These are phyloP conservation scores for Leucosporidium creatinivorum DNA, from an alignment of 768 basidiomycete species.

Conservation along the genomic window DNA sequence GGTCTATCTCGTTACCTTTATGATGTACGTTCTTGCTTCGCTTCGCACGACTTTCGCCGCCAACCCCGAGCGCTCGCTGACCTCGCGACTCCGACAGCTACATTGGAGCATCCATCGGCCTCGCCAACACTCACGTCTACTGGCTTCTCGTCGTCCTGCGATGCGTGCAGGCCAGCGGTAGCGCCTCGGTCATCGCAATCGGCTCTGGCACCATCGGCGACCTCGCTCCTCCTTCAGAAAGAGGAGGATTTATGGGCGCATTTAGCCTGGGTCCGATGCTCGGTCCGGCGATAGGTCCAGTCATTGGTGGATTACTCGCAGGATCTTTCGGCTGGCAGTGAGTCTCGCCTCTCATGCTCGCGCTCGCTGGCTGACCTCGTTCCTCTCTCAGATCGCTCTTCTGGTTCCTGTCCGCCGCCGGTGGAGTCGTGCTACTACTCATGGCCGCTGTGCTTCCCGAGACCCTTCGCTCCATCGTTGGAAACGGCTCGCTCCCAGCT, in stretches of 20 bases:
- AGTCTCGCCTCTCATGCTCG: not conserved
- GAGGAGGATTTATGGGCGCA: conserved; percentile 20
- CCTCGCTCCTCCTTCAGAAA: conserved; percentile 15
- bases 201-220: conserved; percentile 28
- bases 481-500: conserved; percentile 47
- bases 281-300: conserved; percentile 16
- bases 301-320: conserved; percentile 7
- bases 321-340: conserved; percentile 20
- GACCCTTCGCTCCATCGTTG: conserved; percentile 46
- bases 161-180: conserved; percentile 14
- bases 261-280: conserved; percentile 14
- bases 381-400: conserved; percentile 21
- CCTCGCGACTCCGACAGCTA: conserved; percentile 7
- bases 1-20: conserved; percentile 16
- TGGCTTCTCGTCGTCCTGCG: conserved; percentile 18
- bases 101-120: conserved; percentile 28
- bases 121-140: conserved; percentile 26
- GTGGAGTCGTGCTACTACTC: conserved; percentile 18
- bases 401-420: conserved; percentile 25
- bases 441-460: conserved; percentile 28
- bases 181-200: conserved; percentile 26
- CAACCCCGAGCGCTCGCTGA: too few species aligned
- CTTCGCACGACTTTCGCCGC: not conserved
- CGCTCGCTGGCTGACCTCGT: not conserved
- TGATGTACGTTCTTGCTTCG: conserved; percentile 9